Base-by-base conservation (phyloP, 2,329 filamentous ascomycete genomes). In the Colletotrichum nymphaeae region DNA sequence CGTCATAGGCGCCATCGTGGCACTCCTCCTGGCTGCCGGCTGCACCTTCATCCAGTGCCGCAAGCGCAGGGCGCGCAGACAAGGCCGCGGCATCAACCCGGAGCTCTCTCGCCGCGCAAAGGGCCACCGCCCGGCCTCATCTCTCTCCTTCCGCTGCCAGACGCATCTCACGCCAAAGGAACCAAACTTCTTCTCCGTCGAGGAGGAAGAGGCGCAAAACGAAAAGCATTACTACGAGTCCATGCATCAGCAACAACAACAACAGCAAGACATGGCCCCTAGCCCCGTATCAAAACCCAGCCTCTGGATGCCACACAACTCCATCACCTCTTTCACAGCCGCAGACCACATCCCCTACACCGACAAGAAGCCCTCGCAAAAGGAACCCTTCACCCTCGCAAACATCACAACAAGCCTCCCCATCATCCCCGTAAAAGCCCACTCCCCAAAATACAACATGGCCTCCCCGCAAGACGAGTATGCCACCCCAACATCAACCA, bases 91-190 rank as follows among this genome's bases (percentile, higher is more conserved):
- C n/a, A 60, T 73, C 49, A 75, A 74, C 52, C 74, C 75, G 30
- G 78, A 80, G 52, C 80, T 78, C 46, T 78, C 77, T 55, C 76
- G 76, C 58, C 69, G 76, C n/a, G 75, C 66, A 16, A 57, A 67
- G 24, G 74, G 76, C 19, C 79, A 81, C 73, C 83, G 81, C 16
- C 82, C 82, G n/a, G 78, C 78, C 16, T 88, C 88, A 0, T 84
- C 85, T 5, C 82, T 89, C 32, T 88, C 86, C 1, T 89, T 89
- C 79, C 84, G 84, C 37, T 89, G 88, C 79, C 86, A 87, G 70
- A 84, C 86, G 0, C 84, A 84, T 66, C 78, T 86, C 28, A 82
- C 82, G 9, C 83, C 83, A 1, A 78, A 81, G 19, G 84, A 83
- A 1, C 83, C 85, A 0, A 77, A 78, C 49, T 83, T 84, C 76